Percentiles rank a stretch among this genome's conserved stretches.
Evolutionary conservation across 176 grass and related monocot species (phyloP).

Genomic region (Raddia guianensis): DNA sequence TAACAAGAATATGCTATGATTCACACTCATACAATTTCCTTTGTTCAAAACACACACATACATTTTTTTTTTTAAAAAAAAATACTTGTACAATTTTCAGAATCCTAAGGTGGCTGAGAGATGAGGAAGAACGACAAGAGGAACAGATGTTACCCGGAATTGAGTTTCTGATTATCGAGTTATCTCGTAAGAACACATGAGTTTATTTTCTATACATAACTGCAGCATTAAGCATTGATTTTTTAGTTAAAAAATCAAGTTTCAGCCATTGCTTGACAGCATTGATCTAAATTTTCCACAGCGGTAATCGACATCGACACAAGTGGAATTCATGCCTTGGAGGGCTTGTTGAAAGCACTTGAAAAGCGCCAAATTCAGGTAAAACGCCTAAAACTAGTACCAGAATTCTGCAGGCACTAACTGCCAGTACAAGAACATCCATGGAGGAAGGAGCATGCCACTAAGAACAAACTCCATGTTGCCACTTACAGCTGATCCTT

Average conservation of each 20-base stretch:
- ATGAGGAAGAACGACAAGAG: slow-evolving; percentile 66
- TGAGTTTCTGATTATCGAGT: slow-evolving; percentile 67
- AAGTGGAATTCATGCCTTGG: slow-evolving; percentile 73
- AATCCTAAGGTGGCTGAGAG: slow-evolving; percentile 91
- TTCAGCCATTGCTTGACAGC: neutral
- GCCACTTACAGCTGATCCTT: slow-evolving; percentile 60
- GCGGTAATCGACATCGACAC: slow-evolving; percentile 89
- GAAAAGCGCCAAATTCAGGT: slow-evolving; percentile 74
- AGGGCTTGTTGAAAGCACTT: slow-evolving; percentile 58
- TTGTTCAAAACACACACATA: no score
- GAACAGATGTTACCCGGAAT: slow-evolving; percentile 47
- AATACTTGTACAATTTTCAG: slow-evolving; percentile 41
- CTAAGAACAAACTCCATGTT: slow-evolving; percentile 35
- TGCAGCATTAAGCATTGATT: neutral
- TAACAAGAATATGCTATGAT: neutral
- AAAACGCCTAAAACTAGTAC: neutral
- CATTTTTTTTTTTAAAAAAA: no score
- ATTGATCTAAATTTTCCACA: slow-evolving; percentile 34
- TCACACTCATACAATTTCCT: neutral
- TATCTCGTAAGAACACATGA: slow-evolving; percentile 69
- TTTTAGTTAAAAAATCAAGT: no score
- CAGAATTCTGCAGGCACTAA: neutral
- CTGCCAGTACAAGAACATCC: slow-evolving; percentile 2
- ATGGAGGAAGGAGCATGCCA: slow-evolving; percentile 8
- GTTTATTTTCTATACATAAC: slow-evolving; percentile 2